A percentile compares a stretch with the other conserved stretches of the same genome.
Evolutionary conservation across 2,329 filamentous ascomycete species (phyloP).

Genomic region (Rutstroemia sp.): DNA sequence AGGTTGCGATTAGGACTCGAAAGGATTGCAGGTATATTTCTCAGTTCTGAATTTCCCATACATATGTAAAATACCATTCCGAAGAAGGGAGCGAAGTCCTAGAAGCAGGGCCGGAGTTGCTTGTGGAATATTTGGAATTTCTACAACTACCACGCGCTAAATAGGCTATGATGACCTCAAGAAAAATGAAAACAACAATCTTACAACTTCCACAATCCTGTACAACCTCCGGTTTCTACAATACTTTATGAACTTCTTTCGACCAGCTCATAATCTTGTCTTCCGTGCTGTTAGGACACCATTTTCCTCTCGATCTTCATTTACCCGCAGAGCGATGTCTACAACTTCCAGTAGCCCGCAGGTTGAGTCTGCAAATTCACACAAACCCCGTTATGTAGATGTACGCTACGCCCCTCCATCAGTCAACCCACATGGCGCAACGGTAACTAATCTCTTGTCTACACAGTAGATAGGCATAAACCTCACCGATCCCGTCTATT

Average conservation of each 20-base stretch:
- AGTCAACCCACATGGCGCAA: not conserved
- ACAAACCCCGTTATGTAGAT: slow-evolving; percentile 9
- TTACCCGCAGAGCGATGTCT: not conserved
- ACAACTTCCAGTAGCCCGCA: not conserved
- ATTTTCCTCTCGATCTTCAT: not conserved
- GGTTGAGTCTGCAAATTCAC: not conserved
- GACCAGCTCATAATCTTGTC: not conserved
- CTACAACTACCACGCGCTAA: too few relatives aligned
- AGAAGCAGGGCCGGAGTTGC: too few relatives aligned
- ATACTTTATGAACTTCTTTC: slow-evolving; percentile 1
- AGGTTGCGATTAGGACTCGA: too few relatives aligned
- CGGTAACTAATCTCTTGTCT: not conserved
- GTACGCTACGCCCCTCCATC: not conserved
- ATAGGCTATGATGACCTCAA: too few relatives aligned
- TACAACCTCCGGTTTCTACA: not conserved
- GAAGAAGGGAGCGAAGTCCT: too few relatives aligned
- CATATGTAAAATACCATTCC: too few relatives aligned
- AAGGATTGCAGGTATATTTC: too few relatives aligned
- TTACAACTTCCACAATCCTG: too few relatives aligned
- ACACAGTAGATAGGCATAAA: slow-evolving; percentile 77
- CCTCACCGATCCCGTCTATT: slow-evolving; percentile 84
- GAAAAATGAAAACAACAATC: too few relatives aligned
- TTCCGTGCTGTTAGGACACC: not conserved
- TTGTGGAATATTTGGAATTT: too few relatives aligned
- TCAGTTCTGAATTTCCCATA: too few relatives aligned